phyloP scores from a whole-genome alignment of 495 filamentous ascomycete species.

The Parmelia sp. region DNA sequence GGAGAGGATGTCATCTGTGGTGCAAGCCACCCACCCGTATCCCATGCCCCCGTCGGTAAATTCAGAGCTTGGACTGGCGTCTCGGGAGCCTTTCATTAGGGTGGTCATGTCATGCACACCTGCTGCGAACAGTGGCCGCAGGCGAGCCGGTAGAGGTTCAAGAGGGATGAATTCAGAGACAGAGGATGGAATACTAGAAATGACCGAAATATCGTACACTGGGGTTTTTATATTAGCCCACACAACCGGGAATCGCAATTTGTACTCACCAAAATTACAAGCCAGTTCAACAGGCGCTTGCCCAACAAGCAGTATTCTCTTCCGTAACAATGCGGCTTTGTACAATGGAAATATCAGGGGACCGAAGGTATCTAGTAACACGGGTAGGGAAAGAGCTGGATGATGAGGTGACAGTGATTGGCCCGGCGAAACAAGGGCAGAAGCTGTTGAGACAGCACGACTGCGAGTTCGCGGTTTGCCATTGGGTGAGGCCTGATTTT shows the following conservation, averaged over 20 bases:
- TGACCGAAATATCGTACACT: conserved; percentile 92
- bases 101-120: conserved; percentile 84
- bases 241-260: conserved; percentile 19
- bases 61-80: conserved; percentile 20
- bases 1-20: conserved; percentile 83
- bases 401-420: conserved; percentile 72
- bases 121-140: conserved; percentile 82
- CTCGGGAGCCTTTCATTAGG: conserved; percentile 49
- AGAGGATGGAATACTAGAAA: conserved; percentile 69
- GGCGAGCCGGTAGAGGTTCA: conserved; percentile 47
- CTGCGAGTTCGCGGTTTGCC: conserved; percentile 45
- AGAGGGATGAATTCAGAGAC: conserved; percentile 58
- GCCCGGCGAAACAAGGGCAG: conserved; percentile 56
- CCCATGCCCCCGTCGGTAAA: conserved; percentile 41
- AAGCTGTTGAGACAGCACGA: conserved; percentile 52
- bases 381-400: conserved; percentile 73
- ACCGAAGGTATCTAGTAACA: conserved; percentile 74
- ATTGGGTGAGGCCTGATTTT: conserved; percentile 25
- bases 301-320: conserved; percentile 77
- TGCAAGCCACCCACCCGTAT: conserved; percentile 84
- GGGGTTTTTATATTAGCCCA: not conserved
- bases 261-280: conserved; percentile 75
- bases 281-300: conserved; percentile 76
- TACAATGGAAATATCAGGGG: conserved; percentile 87
- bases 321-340: conserved; percentile 78